Evolutionary conservation across 208 protist species (phyloP), one percentile per base, ranked within the genome.

Genomic region (Herpetomonas tarakana): DNA sequence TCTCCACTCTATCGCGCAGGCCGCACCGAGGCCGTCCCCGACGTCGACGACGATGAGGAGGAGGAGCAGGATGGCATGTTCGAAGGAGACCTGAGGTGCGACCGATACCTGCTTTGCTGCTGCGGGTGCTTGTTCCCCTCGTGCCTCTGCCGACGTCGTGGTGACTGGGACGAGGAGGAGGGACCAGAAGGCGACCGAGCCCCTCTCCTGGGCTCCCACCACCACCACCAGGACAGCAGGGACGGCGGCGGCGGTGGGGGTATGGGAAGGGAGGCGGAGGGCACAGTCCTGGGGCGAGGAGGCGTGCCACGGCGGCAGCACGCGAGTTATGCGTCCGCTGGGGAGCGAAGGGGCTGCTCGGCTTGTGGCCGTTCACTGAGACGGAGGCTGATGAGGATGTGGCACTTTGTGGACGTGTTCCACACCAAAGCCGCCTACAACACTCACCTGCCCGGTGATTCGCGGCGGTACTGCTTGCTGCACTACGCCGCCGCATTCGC

Each of bases 401-500:
- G 41, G 29, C 24, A 31, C 1, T 77, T 66, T 52, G 30, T 78
- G n/a, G 74, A 78, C 27, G 30, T 69, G 2, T 73, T 72, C 46
- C n/a, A 54, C 24, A 18, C 55, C 31, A 21, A 0, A 6, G 49
- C 24, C 12, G 30, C 35, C 21, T 49, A 11, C 25, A 14, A 52
- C 24, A 27, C 62, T n/a, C 49, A 76, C 22, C 14, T 83, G 0
- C 52, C 73, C 0, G 4, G 4, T 0, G 38, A 59, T 3, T 68
- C 74, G 2, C 62, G 63, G 19, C 29, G 60, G 31, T 77, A 71
- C 50, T 80, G 74, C 41, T 12, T 80, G 6, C 25, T 84, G 12
- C 75, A 78, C 65, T 84, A 74, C 39, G 28, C 68, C 11, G 46
- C 73, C 0, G 38, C 38, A 41, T 14, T 41, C 9, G 6, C 35